Conservation (phyloP, 75 land plant genomes). For the Pinus albicaulis region DNA sequence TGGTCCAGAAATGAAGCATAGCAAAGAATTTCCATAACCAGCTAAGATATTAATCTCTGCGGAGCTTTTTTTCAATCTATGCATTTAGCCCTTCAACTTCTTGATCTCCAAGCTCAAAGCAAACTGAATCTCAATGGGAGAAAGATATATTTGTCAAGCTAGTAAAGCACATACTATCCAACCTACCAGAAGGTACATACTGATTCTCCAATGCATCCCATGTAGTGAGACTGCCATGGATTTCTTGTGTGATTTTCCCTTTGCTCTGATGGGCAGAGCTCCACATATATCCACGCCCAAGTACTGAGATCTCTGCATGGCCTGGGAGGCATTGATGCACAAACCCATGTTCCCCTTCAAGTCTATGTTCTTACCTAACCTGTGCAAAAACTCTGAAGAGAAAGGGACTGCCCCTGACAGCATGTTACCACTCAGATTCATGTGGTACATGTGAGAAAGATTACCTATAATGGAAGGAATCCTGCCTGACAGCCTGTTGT, state of each 20-base stretch:
- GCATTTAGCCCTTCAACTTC: background rate
- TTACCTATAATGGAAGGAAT: conserved; percentile 44
- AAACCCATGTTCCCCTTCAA: conserved; percentile 66
- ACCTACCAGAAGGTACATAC: conserved; percentile 1
- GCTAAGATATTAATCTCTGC: background rate
- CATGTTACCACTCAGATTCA: conserved; percentile 75
- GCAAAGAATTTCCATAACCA: background rate
- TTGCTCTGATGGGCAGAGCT: background rate
- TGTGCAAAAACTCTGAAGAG: conserved; percentile 44
- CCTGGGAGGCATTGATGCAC: conserved; percentile 40
- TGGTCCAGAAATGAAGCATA: background rate
- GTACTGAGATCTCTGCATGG: conserved; percentile 2
- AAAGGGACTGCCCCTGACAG: conserved; percentile 75
- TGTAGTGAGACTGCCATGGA: background rate
- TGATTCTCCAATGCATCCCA: conserved; percentile 4
- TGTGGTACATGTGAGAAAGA: conserved; percentile 63
- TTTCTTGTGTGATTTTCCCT: background rate
- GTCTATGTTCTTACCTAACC: conserved; percentile 69
- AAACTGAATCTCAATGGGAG: background rate
- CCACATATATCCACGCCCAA: conserved; percentile 39
- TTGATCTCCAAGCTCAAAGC: background rate
- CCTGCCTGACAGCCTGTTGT: conserved; percentile 52
- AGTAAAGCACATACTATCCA: background rate
- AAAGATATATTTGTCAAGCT: background rate
- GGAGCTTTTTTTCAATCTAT: background rate